Base-by-base conservation (phyloP, 345 rosid species). In the Mercurialis annua region DNA sequence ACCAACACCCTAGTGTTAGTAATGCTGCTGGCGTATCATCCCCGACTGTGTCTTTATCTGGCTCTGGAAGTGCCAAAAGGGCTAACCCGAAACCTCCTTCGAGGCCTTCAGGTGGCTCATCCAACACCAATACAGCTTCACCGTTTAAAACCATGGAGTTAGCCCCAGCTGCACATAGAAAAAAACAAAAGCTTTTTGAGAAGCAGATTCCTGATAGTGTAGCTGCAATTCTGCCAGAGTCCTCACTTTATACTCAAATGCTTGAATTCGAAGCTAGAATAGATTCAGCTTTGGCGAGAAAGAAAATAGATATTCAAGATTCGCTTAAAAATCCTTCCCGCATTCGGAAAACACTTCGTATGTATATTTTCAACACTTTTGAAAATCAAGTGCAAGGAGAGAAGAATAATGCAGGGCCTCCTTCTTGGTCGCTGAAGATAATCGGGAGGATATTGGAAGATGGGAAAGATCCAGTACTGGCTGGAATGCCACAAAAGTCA, bases 341-440 rank as follows among this genome's bases (percentile, higher is more conserved):
- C 73, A 68, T 78, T 44, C 76, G 73, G 59, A 81, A 72, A 71
- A 83, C 82, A 4, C 87, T 85, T 60, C 49, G 87, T 43, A 55
- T 85, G 10, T 85, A 85, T 73, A 67, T 85, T 63, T 83, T 81
- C 52, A 85, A 83, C 73, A 81, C 84, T 44, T 81, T 65, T 62
- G 68, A 79, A 31, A 81, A 85, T 76, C 87, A 81, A 71, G 60
- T 23, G 24, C 65, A 67, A 68, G 68, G 52, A 16, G 61, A 83
- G 67, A 77, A 66, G 56, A 68, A 68, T 55, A 61, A 34, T 44
- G 66, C 71, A 0, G 80, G 64, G 54, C 67, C 75, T 48, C 83
- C 87, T 56, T 81, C 84, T 15, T 85, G 89, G 89, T 83, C 89
- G 0, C 64, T 85, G 56, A 85, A 85, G 79, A 76, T 85, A 30